These are phyloP conservation scores for Rhizopus arrhizus DNA, from an alignment of 371 early-diverging fungal species.

Conservation along the genomic window DNA sequence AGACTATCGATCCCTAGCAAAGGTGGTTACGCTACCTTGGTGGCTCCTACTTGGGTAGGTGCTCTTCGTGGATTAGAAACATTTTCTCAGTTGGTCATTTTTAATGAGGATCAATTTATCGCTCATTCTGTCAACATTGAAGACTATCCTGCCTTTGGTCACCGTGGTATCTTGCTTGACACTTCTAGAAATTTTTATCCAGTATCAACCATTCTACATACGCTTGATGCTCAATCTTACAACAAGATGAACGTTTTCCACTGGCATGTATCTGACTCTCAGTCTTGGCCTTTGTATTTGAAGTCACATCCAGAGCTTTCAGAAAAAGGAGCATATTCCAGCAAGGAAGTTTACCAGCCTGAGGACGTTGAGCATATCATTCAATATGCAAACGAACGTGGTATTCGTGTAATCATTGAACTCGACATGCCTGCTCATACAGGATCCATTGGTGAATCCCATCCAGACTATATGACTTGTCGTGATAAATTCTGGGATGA, in stretches of 20 bases:
- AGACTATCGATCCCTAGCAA: slow-evolving; percentile 44
- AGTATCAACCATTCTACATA: slow-evolving; percentile 50
- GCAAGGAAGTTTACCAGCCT: slow-evolving; percentile 53
- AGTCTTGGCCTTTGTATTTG: slow-evolving; percentile 65
- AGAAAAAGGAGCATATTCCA: slow-evolving; percentile 33
- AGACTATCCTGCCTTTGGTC: slow-evolving; percentile 49
- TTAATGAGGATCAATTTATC: slow-evolving; percentile 22
- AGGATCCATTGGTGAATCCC: slow-evolving; percentile 19
- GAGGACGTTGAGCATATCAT: slow-evolving; percentile 58
- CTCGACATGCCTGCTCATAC: slow-evolving; percentile 60
- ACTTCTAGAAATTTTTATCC: slow-evolving; percentile 71
- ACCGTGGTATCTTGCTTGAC: slow-evolving; percentile 65
- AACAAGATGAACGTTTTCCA: slow-evolving; percentile 78
- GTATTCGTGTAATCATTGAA: slow-evolving; percentile 75
- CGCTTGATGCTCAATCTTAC: slow-evolving; percentile 67
- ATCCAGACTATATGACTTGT: slow-evolving; percentile 40
- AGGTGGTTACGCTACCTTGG: slow-evolving; percentile 41
- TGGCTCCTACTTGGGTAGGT: slow-evolving; percentile 59
- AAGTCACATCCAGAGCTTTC: slow-evolving; percentile 29
- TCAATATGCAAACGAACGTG: slow-evolving; percentile 60
- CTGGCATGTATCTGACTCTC: slow-evolving; percentile 74
- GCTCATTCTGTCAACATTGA: slow-evolving; percentile 43
- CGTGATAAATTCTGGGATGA: slow-evolving; percentile 41
- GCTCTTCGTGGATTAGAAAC: slow-evolving; percentile 60
- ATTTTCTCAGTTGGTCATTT: slow-evolving; percentile 46